phyloP scores from a whole-genome alignment of 2,329 filamentous ascomycete species.

The Ceratocystis cacaofunesta region DNA sequence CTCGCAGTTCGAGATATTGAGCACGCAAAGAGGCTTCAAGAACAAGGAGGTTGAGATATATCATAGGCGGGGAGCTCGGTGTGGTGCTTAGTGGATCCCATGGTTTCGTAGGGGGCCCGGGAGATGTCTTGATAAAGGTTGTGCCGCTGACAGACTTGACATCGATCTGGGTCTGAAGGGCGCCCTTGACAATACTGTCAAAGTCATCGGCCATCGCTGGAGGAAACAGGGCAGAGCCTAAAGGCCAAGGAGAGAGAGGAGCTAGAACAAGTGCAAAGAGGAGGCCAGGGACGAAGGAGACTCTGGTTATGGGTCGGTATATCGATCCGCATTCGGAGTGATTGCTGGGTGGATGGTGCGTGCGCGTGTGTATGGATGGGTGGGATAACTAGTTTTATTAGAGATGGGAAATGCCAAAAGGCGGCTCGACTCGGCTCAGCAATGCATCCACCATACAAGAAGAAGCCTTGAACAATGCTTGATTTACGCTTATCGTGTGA shows the following conservation, averaged over 20 bases:
- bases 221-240: neutral
- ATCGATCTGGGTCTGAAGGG: slow-evolving; percentile 49
- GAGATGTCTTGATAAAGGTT: slow-evolving; percentile 27
- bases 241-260: neutral
- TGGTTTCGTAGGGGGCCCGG: slow-evolving; percentile 31
- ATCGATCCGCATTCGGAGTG: slow-evolving; percentile 1
- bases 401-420: neutral
- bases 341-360: neutral
- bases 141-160: slow-evolving; percentile 22
- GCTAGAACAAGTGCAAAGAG: neutral
- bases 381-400: neutral
- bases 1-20: slow-evolving; percentile 81
- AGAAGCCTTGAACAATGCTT: neutral
- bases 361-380: neutral
- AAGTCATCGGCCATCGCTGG: slow-evolving; percentile 25
- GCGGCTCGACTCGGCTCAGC: neutral
- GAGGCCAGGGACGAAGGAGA: neutral
- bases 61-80: slow-evolving; percentile 85
- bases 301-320: neutral
- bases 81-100: slow-evolving; percentile 63
- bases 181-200: slow-evolving; percentile 86
- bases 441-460: neutral
- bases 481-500: neutral
- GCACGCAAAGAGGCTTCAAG: slow-evolving; percentile 86
- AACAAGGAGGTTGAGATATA: slow-evolving; percentile 94